Percentiles rank a stretch among this genome's conserved stretches.
These are phyloP conservation scores for Physocladia obscura DNA, from an alignment of 192 early-diverging fungal genomes.

Conservation along the genomic window DNA sequence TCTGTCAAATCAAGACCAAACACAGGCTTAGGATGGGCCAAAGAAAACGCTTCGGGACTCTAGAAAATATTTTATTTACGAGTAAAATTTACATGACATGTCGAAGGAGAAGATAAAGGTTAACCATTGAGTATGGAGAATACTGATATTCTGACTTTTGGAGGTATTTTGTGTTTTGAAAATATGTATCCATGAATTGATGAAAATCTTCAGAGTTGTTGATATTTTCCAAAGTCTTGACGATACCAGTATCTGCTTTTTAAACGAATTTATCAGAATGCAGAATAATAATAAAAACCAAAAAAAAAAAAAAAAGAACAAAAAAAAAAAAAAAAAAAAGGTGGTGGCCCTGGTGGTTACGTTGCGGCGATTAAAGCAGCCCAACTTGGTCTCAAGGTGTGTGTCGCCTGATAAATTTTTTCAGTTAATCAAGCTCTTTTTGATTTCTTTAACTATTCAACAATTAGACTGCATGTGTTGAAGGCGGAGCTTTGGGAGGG, in stretches of 20 bases:
- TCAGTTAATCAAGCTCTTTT: constrained; percentile 49
- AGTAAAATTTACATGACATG: no score
- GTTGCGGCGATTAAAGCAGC: constrained; percentile 98
- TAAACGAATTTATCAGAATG: background rate
- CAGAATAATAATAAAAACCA: no score
- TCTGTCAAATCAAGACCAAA: constrained; percentile 79
- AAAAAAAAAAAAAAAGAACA: no score
- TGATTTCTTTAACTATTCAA: constrained; percentile 2
- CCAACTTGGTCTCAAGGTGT: constrained; percentile 94
- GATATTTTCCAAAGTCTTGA: constrained; percentile 38
- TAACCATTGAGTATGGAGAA: constrained; percentile 32
- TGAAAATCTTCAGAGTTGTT: constrained; percentile 49
- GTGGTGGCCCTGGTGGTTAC: constrained; percentile 62
- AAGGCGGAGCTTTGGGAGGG: constrained; percentile 92
- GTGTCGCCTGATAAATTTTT: no score
- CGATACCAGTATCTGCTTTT: constrained; percentile 26
- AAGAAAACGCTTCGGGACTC: constrained; percentile 54
- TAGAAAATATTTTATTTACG: no score
- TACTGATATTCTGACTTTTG: constrained; percentile 45
- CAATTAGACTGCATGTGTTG: constrained; percentile 86
- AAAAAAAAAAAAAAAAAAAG: background rate
- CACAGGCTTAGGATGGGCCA: constrained; percentile 71
- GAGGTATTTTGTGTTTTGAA: constrained; percentile 29
- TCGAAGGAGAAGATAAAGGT: background rate
- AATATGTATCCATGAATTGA: constrained; percentile 34